Percentiles rank a stretch among this genome's conserved stretches.
These are phyloP conservation scores for Gelatoporia subvermispora DNA, from an alignment of 768 basidiomycete species.

Conservation along the genomic window DNA sequence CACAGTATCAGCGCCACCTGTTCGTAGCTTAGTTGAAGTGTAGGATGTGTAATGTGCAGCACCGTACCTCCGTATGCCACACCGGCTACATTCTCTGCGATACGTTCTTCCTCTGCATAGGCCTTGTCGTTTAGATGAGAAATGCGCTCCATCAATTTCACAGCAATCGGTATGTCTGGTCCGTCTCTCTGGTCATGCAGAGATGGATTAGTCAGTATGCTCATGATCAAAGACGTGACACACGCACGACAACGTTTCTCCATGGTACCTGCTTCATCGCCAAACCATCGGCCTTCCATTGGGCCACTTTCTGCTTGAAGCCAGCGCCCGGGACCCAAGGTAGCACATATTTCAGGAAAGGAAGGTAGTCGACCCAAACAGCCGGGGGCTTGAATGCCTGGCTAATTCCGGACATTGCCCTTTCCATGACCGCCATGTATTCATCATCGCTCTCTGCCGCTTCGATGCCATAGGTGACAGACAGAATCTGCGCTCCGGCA, in stretches of 20 bases:
- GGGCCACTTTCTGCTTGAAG: slow-evolving; percentile 55
- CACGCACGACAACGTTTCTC: slow-evolving; percentile 50
- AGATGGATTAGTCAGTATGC: too few relatives aligned
- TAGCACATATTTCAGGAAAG: slow-evolving; percentile 49
- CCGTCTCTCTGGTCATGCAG: too few relatives aligned
- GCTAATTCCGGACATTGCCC: slow-evolving; percentile 22
- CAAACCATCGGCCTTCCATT: slow-evolving; percentile 62
- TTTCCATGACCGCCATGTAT: slow-evolving; percentile 19
- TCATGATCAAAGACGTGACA: too few relatives aligned
- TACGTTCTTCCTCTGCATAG: neutral
- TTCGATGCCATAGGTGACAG: slow-evolving; percentile 26
- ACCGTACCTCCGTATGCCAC: slow-evolving; percentile 4
- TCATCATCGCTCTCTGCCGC: slow-evolving; percentile 21
- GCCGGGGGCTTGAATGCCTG: slow-evolving; percentile 16
- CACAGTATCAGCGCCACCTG: slow-evolving; percentile 12
- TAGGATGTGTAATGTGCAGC: too few relatives aligned
- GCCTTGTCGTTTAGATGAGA: neutral
- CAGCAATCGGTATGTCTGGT: neutral
- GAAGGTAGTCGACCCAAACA: slow-evolving; percentile 27
- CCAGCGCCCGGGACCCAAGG: slow-evolving; percentile 63
- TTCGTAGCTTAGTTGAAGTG: too few relatives aligned
- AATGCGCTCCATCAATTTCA: neutral
- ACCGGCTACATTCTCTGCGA: neutral
- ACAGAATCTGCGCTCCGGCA: slow-evolving; percentile 16
- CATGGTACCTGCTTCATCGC: slow-evolving; percentile 58